Conservation (phyloP, 2,329 filamentous ascomycete genomes). For the Herpotrichia juniperi region DNA sequence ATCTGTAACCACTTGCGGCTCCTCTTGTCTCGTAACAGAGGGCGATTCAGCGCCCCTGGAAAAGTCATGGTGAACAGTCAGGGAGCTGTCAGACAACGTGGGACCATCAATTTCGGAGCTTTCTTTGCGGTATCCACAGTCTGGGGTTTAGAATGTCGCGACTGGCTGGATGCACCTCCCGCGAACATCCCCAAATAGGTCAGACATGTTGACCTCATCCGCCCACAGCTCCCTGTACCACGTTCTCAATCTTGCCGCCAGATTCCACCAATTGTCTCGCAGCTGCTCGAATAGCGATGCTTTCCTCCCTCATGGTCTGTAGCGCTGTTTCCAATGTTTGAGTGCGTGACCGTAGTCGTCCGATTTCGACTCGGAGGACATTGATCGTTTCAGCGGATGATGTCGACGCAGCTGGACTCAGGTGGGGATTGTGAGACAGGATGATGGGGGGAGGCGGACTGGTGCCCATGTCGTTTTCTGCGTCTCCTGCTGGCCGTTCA, state of each 20-base stretch:
- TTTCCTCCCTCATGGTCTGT: conserved; percentile 33
- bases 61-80: not conserved
- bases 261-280: conserved; percentile 33
- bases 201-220: conserved; percentile 4
- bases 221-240: conserved; percentile 14
- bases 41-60: not conserved
- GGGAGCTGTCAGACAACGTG: not conserved
- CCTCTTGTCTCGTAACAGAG: not conserved
- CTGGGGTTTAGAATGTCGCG: not conserved
- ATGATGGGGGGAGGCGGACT: conserved; percentile 6
- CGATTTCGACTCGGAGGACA: conserved; percentile 38
- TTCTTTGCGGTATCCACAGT: not conserved
- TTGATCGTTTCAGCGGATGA: conserved; percentile 32
- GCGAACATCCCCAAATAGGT: not conserved
- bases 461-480: not conserved
- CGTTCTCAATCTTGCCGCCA: conserved; percentile 30
- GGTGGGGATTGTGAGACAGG: conserved; percentile 6
- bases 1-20: not conserved
- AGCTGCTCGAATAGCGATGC: conserved; percentile 32
- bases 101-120: not conserved
- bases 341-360: conserved; percentile 34
- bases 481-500: conserved; percentile 4
- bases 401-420: conserved; percentile 1
- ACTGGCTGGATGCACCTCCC: not conserved
- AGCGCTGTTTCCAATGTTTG: conserved; percentile 33